phyloP scores from a whole-genome alignment of 2,329 filamentous ascomycete genomes.

The Neurospora crassa region DNA sequence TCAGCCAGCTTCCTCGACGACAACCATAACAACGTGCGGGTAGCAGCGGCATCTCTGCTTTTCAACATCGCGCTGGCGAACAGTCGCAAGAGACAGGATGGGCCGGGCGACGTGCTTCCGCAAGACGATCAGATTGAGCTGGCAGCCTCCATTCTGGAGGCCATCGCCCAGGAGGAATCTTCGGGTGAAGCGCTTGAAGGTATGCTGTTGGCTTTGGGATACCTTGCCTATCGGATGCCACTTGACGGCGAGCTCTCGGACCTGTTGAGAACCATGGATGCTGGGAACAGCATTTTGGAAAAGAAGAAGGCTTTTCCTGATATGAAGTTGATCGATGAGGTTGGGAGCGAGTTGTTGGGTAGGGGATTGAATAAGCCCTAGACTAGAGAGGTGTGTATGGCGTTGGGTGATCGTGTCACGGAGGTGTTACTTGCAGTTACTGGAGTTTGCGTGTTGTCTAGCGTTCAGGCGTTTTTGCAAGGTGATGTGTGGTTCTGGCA shows the following conservation, averaged over 20 bases:
- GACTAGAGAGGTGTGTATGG: not conserved
- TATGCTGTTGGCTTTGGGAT: slow-evolving; percentile 65
- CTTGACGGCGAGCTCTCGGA: slow-evolving; percentile 69
- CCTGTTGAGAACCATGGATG: slow-evolving; percentile 69
- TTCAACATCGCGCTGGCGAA: slow-evolving; percentile 73
- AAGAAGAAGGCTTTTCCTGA: slow-evolving; percentile 49
- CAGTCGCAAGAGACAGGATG: slow-evolving; percentile 52
- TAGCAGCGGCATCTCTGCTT: slow-evolving; percentile 71
- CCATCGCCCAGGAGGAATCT: slow-evolving; percentile 46
- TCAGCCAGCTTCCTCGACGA: slow-evolving; percentile 73
- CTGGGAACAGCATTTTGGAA: slow-evolving; percentile 49
- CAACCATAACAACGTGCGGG: slow-evolving; percentile 62
- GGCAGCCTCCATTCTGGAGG: slow-evolving; percentile 70
- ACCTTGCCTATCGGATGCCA: slow-evolving; percentile 62
- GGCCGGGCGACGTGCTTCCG: slow-evolving; percentile 46
- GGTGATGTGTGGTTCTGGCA: not conserved
- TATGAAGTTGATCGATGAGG: slow-evolving; percentile 46
- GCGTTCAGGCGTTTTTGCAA: not conserved
- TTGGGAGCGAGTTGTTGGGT: slow-evolving; percentile 41
- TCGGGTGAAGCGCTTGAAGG: slow-evolving; percentile 68
- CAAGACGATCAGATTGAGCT: slow-evolving; percentile 72
- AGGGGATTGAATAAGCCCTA: slow-evolving; percentile 34
- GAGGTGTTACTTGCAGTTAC: not conserved
- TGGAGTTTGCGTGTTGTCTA: not conserved
- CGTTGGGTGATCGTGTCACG: not conserved